phyloP scores from a whole-genome alignment of 2,329 filamentous ascomycete species.

The Chaetomium sp. region DNA sequence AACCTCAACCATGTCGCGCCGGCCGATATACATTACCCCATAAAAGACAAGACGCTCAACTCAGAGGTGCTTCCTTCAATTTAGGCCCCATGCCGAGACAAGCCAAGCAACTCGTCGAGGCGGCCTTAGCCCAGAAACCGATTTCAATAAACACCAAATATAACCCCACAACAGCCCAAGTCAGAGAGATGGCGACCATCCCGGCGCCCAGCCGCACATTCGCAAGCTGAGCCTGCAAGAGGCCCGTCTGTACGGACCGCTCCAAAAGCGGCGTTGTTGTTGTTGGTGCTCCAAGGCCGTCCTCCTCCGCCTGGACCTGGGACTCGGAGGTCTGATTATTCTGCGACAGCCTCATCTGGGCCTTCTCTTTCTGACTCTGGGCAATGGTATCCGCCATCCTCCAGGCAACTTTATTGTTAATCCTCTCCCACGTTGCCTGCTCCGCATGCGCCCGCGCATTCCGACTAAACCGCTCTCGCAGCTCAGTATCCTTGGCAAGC shows the following conservation, averaged over 20 bases:
- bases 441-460: constrained; percentile 1
- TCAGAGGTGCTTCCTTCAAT: not conserved
- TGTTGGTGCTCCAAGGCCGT: not conserved
- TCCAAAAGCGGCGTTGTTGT: not conserved
- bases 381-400: constrained; percentile 3
- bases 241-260: not conserved
- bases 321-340: too few relatives aligned
- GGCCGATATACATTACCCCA: not conserved
- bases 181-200: not conserved
- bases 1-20: too few relatives aligned
- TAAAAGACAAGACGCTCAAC: not conserved
- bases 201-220: not conserved
- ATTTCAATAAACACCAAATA: constrained; percentile 4
- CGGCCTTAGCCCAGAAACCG: not conserved
- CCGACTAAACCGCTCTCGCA: not conserved
- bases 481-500: not conserved
- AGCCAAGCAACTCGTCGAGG: not conserved
- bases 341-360: not conserved
- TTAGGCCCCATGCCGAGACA: not conserved
- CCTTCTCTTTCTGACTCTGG: not conserved
- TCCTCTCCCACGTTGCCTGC: constrained; percentile 6
- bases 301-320: not conserved
- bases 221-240: not conserved
- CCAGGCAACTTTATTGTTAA: constrained; percentile 3
- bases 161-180: not conserved